phyloP scores from a whole-genome alignment of 1,139 yeast species.

The Taiozyma sp. region DNA sequence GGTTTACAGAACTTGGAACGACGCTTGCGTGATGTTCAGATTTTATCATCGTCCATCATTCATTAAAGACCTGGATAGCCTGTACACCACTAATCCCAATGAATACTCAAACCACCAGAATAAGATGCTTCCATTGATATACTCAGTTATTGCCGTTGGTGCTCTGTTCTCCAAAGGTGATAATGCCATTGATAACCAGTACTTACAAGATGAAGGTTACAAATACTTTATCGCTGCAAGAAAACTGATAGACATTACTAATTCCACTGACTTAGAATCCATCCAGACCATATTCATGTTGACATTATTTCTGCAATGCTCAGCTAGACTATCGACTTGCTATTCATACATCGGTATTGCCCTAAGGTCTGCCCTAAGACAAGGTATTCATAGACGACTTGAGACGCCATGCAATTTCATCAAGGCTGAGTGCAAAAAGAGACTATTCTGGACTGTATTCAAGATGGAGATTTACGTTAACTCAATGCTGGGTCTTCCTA shows the following conservation, averaged over 20 bases:
- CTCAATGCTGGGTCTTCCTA: conserved; percentile 80
- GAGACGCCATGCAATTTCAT: conserved; percentile 48
- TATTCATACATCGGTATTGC: conserved; percentile 90
- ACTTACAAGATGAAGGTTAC: conserved; percentile 73
- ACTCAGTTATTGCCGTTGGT: conserved; percentile 69
- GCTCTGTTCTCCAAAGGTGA: conserved; percentile 54
- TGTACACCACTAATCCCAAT: conserved; percentile 63
- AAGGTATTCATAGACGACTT: conserved; percentile 64
- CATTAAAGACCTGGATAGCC: conserved; percentile 48
- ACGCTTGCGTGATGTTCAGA: conserved; percentile 79
- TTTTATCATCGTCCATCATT: conserved; percentile 85
- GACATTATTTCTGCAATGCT: conserved; percentile 79
- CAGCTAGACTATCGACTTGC: conserved; percentile 83
- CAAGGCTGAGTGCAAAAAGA: conserved; percentile 76
- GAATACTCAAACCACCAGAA: conserved; percentile 72
- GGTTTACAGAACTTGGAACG: conserved; percentile 77
- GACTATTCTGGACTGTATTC: conserved; percentile 84
- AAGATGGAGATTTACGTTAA: conserved; percentile 88
- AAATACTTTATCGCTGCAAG: conserved; percentile 81
- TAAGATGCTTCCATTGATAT: conserved; percentile 73
- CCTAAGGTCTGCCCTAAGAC: conserved; percentile 72
- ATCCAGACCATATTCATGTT: conserved; percentile 68
- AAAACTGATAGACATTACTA: conserved; percentile 65
- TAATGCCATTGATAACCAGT: conserved; percentile 38
- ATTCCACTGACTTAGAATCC: conserved; percentile 55